Base-by-base conservation (phyloP, 169 alveolate species). In the Plasmodium cynomolgi region DNA sequence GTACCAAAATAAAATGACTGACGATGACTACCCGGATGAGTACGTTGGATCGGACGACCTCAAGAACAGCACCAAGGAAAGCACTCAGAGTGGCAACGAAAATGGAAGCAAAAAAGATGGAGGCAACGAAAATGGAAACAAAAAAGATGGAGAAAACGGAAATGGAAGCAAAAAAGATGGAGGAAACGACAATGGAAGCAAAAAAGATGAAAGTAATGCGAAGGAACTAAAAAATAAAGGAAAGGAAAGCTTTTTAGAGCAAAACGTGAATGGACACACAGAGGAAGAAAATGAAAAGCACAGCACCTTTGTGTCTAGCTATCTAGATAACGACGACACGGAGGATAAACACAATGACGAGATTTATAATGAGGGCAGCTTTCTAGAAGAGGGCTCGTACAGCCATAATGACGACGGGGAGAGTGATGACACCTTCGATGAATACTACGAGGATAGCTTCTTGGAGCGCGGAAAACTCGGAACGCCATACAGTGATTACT, bases 211-310 rank as follows among this genome's bases (percentile, higher is more conserved):
- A 1, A 41, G 29, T 8, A 44, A 20, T 0, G 11, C n/a, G 37
- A 41, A 26, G 11, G 54, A 47, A 47, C 29, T 7, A 3, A 62
- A 73, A 15, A 77, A 58, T 37, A 74, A 84, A 15, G 84, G 29
- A 8, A 72, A 41, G 15, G 75, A 84, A 20, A 84, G 93, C 54
- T 84, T 84, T 29, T 74, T 84, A 23, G 93, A 84, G 20, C 20
- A 44, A 0, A 33, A 73, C 34, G 31, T 47, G 6, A 23, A 84
- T 72, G 84, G 20, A 6, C 39, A 29, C 17, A n/a, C 74, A 34
- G 58, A 84, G 34, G 31, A 20, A 68, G 37, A 26, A 9, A 5
- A 41, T 6, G 84, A 71, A 72, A 39, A 37, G 50, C 68, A 72
- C 75, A 73, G 56, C 56, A 39, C 84, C 39, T 84, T 73, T 23